Conservation (phyloP, 2,329 filamentous ascomycete genomes). For the Metarhizium humberi region DNA sequence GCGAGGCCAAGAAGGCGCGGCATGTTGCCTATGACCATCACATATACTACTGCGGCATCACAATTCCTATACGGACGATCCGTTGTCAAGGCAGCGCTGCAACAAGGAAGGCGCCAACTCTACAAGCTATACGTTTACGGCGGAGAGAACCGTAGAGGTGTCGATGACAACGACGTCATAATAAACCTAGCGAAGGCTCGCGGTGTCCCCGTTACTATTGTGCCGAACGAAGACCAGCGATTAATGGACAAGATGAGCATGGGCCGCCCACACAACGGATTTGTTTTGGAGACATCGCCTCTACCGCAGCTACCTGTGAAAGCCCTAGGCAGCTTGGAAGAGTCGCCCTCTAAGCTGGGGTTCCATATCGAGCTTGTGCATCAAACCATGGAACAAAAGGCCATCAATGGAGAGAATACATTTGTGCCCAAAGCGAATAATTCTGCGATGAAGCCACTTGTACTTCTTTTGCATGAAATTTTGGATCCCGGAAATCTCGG, state of each 20-base stretch:
- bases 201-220: slow-evolving; percentile 46
- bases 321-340: slow-evolving; percentile 41
- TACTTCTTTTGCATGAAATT: slow-evolving; percentile 67
- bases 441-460: slow-evolving; percentile 48
- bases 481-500: slow-evolving; percentile 86
- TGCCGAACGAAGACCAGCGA: slow-evolving; percentile 51
- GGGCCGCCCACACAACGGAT: slow-evolving; percentile 81
- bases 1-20: slow-evolving; percentile 13
- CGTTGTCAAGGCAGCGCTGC: slow-evolving; percentile 71
- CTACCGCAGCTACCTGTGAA: slow-evolving; percentile 63
- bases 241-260: slow-evolving; percentile 77
- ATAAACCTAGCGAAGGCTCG: slow-evolving; percentile 36
- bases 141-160: slow-evolving; percentile 44
- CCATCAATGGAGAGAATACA: slow-evolving; percentile 58
- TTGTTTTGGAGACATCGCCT: slow-evolving; percentile 77
- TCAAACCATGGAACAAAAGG: slow-evolving; percentile 65
- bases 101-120: slow-evolving; percentile 54
- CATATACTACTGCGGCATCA: slow-evolving; percentile 74
- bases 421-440: slow-evolving; percentile 31
- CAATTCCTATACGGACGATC: slow-evolving; percentile 85
- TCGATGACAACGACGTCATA: slow-evolving; percentile 33
- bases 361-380: slow-evolving; percentile 53
- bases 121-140: slow-evolving; percentile 77
- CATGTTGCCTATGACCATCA: slow-evolving; percentile 28
- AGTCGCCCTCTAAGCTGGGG: slow-evolving; percentile 32